Percentiles rank a stretch among this genome's conserved stretches.
Evolutionary conservation across 352 stramenopile genomes (phyloP).

Genomic region (Phytophthora meadii): DNA sequence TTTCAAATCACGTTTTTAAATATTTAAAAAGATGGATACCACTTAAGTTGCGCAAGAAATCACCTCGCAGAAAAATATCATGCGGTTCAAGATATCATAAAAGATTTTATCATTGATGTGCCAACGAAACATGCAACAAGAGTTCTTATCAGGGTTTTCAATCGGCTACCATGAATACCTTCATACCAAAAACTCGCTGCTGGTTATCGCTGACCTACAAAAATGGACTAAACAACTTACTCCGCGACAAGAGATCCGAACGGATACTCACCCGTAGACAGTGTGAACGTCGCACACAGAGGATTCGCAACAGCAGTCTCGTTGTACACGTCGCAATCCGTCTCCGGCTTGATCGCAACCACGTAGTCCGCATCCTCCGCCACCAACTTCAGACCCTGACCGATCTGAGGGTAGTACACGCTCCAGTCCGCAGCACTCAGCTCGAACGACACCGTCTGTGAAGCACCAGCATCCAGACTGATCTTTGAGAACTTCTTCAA

Average conservation of each 20-base stretch:
- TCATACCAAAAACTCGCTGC: too few species aligned
- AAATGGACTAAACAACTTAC: slow-evolving; percentile 1
- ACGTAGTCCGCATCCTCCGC: slow-evolving; percentile 53
- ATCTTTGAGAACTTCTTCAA: slow-evolving; percentile 53
- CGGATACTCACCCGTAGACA: slow-evolving; percentile 31
- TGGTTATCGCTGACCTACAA: too few species aligned
- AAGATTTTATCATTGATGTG: too few species aligned
- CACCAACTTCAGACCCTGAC: slow-evolving; percentile 41
- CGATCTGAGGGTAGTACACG: slow-evolving; percentile 58
- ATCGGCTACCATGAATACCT: too few species aligned
- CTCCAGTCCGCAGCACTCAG: slow-evolving; percentile 44
- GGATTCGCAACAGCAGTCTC: slow-evolving; percentile 34
- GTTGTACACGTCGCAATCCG: slow-evolving; percentile 38
- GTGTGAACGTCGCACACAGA: slow-evolving; percentile 34
- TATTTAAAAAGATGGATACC: too few species aligned
- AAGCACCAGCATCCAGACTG: slow-evolving; percentile 26
- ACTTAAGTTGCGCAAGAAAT: too few species aligned
- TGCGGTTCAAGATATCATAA: too few species aligned
- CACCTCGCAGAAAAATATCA: too few species aligned
- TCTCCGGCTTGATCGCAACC: slow-evolving; percentile 57
- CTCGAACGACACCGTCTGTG: slow-evolving; percentile 36
- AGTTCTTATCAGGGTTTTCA: too few species aligned
- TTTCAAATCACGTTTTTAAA: too few species aligned
- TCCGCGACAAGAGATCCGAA: slow-evolving; percentile 25
- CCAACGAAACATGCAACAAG: too few species aligned